Conservation (phyloP, 371 early-diverging fungal species). For the Gilbertella persicaria region DNA sequence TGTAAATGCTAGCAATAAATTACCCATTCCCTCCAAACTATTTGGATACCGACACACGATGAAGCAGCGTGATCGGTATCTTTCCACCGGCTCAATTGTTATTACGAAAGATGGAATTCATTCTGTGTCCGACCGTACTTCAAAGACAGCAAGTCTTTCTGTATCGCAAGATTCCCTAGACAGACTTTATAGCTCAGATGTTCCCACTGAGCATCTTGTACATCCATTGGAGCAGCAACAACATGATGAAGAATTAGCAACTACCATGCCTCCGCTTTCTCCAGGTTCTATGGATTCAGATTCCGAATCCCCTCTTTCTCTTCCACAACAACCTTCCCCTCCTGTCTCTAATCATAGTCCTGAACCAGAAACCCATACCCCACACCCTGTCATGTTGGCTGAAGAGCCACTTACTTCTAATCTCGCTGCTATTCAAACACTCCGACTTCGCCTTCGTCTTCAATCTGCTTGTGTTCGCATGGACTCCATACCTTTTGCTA, state of each 20-base stretch:
- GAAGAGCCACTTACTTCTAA: conserved; percentile 31
- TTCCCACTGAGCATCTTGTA: conserved; percentile 22
- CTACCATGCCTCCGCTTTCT: conserved; percentile 10
- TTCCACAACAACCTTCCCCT: not conserved
- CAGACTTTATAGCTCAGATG: conserved; percentile 2
- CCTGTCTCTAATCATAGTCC: too few species aligned
- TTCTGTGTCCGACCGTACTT: not conserved
- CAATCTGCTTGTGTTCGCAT: conserved; percentile 37
- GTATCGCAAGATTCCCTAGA: conserved; percentile 3
- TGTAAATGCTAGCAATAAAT: conserved; percentile 33
- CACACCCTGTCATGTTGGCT: conserved; percentile 14
- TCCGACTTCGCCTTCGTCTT: conserved; percentile 41
- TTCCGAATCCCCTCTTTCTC: not conserved
- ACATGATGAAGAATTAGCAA: conserved; percentile 6
- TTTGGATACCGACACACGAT: conserved; percentile 9
- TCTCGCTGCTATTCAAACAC: conserved; percentile 44
- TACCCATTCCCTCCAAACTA: conserved; percentile 16
- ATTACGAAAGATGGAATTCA: conserved; percentile 30
- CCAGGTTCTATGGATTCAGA: conserved; percentile 7
- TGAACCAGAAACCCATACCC: conserved; percentile 8
- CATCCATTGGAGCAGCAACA: conserved; percentile 22
- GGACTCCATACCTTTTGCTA: conserved; percentile 31
- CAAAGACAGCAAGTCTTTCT: not conserved
- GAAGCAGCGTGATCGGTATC: conserved; percentile 21
- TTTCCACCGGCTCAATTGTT: conserved; percentile 27